A percentile compares a stretch with the other conserved stretches of the same genome.
phyloP scores from a whole-genome alignment of 257 asterid species.

The Ajuga chamaepitys region DNA sequence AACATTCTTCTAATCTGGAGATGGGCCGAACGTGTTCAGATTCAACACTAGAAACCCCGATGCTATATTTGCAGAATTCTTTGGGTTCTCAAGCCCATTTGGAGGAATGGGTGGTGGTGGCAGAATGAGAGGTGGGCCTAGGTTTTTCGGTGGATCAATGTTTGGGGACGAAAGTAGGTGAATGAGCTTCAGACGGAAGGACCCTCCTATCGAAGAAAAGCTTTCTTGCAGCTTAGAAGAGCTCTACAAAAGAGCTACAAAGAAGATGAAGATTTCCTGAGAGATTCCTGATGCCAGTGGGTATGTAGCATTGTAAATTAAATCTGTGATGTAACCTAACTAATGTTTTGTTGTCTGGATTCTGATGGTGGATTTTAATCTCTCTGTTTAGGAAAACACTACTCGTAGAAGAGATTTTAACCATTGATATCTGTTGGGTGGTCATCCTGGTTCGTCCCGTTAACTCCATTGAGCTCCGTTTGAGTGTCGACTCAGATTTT shows the following conservation, averaged over 20 bases:
- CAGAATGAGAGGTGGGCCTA: slow-evolving; percentile 52
- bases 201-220: slow-evolving; percentile 57
- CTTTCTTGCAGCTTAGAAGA: slow-evolving; percentile 81
- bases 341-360: not conserved
- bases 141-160: slow-evolving; percentile 57
- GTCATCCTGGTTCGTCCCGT: too few species aligned
- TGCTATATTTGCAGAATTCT: slow-evolving; percentile 73
- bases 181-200: slow-evolving; percentile 58
- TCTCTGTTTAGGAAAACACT: slow-evolving; percentile 54
- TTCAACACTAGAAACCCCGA: slow-evolving; percentile 80
- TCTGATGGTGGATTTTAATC: not conserved
- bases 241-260: slow-evolving; percentile 77
- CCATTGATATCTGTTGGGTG: slow-evolving; percentile 64
- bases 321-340: too few species aligned
- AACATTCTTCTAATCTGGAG: slow-evolving; percentile 64
- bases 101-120: too few species aligned
- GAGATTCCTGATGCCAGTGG: slow-evolving; percentile 85
- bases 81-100: slow-evolving; percentile 65
- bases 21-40: slow-evolving; percentile 60
- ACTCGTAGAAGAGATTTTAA: slow-evolving; percentile 63
- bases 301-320: slow-evolving; percentile 30
- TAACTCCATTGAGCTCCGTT: too few species aligned
- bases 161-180: slow-evolving; percentile 63
- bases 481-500: too few species aligned
- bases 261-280: slow-evolving; percentile 86